These are phyloP conservation scores for Hemisphaericaspora xylofermentans DNA, from an alignment of 1,139 yeast species.

Conservation along the genomic window DNA sequence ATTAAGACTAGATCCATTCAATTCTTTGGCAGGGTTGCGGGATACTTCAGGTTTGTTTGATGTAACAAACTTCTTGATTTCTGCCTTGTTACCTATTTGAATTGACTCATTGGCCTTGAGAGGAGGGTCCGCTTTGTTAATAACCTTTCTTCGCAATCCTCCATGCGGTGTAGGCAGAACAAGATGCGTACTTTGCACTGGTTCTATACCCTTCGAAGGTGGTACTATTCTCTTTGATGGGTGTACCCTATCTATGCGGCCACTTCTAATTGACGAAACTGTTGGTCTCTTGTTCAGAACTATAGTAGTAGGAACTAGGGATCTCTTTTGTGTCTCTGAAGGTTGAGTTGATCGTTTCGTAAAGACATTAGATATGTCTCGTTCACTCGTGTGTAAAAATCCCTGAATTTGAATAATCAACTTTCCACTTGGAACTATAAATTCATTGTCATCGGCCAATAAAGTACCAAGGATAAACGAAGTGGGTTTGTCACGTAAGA, in stretches of 20 bases:
- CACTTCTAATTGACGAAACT: background rate
- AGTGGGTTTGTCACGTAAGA: conserved; percentile 14
- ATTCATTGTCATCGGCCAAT: conserved; percentile 16
- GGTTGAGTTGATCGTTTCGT: conserved; percentile 4
- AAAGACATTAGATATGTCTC: conserved; percentile 17
- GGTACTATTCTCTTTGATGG: no score
- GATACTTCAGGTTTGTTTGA: background rate
- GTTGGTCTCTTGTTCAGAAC: background rate
- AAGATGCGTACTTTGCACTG: no score
- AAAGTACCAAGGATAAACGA: conserved; percentile 11
- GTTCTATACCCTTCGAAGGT: no score
- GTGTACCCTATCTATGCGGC: no score
- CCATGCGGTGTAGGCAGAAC: no score
- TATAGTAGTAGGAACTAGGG: background rate
- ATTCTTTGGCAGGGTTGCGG: background rate
- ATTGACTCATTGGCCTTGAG: no score
- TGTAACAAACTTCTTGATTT: no score
- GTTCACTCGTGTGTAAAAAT: conserved; percentile 12
- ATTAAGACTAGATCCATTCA: no score
- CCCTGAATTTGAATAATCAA: conserved; percentile 19
- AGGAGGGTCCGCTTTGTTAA: no score
- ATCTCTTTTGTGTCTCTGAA: background rate
- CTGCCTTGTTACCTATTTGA: background rate
- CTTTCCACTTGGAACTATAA: conserved; percentile 17
- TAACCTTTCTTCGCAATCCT: no score